These are phyloP conservation scores for Marchantia paleacea DNA, from an alignment of 225 moss, liverwort and hornwort genomes.

Conservation along the genomic window DNA sequence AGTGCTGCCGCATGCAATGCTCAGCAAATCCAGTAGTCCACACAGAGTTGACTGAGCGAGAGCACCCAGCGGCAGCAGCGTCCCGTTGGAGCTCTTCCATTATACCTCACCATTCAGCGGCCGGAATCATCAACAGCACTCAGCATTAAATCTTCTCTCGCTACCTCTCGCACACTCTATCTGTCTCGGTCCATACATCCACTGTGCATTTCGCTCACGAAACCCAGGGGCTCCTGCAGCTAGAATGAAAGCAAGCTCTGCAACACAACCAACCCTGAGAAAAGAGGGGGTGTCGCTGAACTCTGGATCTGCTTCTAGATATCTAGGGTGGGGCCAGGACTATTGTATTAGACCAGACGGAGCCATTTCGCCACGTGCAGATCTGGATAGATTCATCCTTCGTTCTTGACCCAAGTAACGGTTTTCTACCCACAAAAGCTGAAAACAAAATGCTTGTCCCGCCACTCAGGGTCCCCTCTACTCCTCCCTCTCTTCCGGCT, in stretches of 20 bases:
- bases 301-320: background rate
- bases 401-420: background rate
- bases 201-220: background rate
- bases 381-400: background rate
- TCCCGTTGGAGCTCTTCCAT: background rate
- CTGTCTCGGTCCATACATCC: background rate
- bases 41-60: background rate
- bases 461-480: background rate
- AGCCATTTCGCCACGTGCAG: slow-evolving; percentile 14
- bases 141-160: background rate
- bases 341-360: background rate
- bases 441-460: background rate
- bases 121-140: background rate
- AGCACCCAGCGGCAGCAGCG: background rate
- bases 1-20: slow-evolving; percentile 3
- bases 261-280: background rate
- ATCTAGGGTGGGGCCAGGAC: slow-evolving; percentile 1
- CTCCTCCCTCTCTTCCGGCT: background rate
- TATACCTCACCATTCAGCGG: background rate
- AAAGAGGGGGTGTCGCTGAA: background rate
- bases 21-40: background rate
- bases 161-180: no score
- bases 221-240: background rate
- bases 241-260: background rate
- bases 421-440: background rate